Conservation (phyloP, 805 yeast genomes). For the Lipomyces starkeyi region DNA sequence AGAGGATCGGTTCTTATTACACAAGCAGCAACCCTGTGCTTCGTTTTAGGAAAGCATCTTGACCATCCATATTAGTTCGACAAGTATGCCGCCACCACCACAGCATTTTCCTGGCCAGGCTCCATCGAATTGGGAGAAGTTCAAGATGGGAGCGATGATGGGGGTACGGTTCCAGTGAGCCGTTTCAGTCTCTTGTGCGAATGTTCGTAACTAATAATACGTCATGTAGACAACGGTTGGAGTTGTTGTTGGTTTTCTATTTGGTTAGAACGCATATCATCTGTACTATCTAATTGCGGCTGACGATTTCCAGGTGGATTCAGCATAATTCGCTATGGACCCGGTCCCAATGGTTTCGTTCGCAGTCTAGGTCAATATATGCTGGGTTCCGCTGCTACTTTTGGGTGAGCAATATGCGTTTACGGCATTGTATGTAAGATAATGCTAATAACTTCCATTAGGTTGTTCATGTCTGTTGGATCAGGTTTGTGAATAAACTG, state of each 20-base stretch:
- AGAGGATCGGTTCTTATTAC: background rate
- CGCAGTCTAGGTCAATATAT: conserved; percentile 96
- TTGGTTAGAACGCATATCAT: conserved; percentile 58
- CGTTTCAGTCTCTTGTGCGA: background rate
- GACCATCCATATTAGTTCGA: background rate
- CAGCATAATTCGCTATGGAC: conserved; percentile 88
- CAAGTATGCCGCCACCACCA: conserved; percentile 42
- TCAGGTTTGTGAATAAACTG: conserved; percentile 49
- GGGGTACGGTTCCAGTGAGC: conserved; percentile 58
- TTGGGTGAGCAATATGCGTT: conserved; percentile 57
- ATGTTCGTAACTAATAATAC: background rate
- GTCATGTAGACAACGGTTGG: conserved; percentile 68
- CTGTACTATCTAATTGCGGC: background rate
- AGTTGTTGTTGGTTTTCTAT: conserved; percentile 90
- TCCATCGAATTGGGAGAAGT: conserved; percentile 91
- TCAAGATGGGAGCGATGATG: conserved; percentile 98
- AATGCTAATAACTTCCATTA: conserved; percentile 6
- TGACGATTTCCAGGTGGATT: conserved; percentile 57
- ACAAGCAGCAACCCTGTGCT: background rate
- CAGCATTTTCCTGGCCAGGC: conserved; percentile 39
- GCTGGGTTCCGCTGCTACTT: conserved; percentile 94
- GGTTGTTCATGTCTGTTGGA: conserved; percentile 91
- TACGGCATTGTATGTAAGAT: background rate
- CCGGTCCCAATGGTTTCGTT: conserved; percentile 98
- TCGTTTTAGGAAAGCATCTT: background rate